Evolutionary conservation across 441 rosid species (phyloP).

Genomic region (Gossypium davidsonii): DNA sequence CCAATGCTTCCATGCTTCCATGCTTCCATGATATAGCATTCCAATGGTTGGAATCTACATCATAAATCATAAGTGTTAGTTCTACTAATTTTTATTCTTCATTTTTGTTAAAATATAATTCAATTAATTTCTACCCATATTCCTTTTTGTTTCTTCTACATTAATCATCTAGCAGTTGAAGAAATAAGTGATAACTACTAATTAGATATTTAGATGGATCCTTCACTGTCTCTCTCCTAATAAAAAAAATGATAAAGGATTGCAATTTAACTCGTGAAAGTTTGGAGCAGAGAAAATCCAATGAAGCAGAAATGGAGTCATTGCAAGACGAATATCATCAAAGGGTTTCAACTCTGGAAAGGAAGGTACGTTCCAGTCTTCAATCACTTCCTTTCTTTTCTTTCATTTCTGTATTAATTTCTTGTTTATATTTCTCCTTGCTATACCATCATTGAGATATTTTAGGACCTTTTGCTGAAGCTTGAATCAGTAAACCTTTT

Average conservation of each 20-base stretch:
- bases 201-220: neutral
- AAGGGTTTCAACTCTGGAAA: conserved; percentile 88
- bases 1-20: neutral
- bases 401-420: conserved; percentile 1
- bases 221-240: neutral
- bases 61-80: neutral
- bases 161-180: neutral
- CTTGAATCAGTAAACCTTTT: neutral
- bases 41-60: neutral
- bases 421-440: neutral
- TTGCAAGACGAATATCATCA: conserved; percentile 98
- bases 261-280: conserved; percentile 21
- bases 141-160: neutral
- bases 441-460: neutral
- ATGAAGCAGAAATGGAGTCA: conserved; percentile 88
- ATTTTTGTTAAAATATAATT: neutral
- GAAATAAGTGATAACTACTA: neutral
- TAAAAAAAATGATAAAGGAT: neutral
- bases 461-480: neutral
- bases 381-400: neutral
- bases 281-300: conserved; percentile 75
- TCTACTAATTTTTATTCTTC: neutral
- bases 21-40: neutral
- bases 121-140: neutral
- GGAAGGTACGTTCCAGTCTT: conserved; percentile 49